These are phyloP conservation scores for Discostella stelligeroides DNA, from an alignment of 108 stramenopile species.

Conservation along the genomic window DNA sequence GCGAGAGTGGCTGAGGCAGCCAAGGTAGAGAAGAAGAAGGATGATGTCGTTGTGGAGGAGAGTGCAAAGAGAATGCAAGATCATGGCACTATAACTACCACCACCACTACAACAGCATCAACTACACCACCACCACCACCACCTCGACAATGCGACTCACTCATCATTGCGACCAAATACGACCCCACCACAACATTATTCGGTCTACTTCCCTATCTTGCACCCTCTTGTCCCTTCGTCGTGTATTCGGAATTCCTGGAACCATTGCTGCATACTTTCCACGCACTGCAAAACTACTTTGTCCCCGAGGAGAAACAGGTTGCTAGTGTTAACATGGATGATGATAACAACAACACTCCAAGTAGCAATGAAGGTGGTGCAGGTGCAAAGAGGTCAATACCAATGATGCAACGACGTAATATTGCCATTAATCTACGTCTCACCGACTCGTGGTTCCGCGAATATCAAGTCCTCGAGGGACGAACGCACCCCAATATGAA, in stretches of 20 bases:
- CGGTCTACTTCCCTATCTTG: slow-evolving; percentile 73
- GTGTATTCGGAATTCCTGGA: slow-evolving; percentile 88
- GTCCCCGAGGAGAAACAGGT: background rate
- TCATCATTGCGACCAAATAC: slow-evolving; percentile 75
- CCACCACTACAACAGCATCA: background rate
- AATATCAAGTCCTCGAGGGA: slow-evolving; percentile 87
- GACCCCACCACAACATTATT: slow-evolving; percentile 71
- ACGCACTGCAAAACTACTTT: slow-evolving; percentile 61
- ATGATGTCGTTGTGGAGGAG: background rate
- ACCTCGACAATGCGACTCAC: slow-evolving; percentile 62
- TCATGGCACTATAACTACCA: background rate
- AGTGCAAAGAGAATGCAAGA: background rate
- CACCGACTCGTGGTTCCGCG: slow-evolving; percentile 88
- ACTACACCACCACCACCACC: background rate
- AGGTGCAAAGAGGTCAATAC: background rate
- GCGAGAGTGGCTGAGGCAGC: background rate
- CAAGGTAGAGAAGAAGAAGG: background rate
- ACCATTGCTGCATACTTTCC: slow-evolving; percentile 80
- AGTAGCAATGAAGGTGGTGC: background rate
- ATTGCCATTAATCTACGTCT: slow-evolving; percentile 85
- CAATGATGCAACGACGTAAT: slow-evolving; percentile 40
- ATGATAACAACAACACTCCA: background rate
- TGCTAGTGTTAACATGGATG: background rate
- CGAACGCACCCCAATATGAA: slow-evolving; percentile 92
- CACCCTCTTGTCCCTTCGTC: slow-evolving; percentile 86